These are phyloP conservation scores for Viridothelium virens DNA, from an alignment of 495 filamentous ascomycete species.

Conservation along the genomic window DNA sequence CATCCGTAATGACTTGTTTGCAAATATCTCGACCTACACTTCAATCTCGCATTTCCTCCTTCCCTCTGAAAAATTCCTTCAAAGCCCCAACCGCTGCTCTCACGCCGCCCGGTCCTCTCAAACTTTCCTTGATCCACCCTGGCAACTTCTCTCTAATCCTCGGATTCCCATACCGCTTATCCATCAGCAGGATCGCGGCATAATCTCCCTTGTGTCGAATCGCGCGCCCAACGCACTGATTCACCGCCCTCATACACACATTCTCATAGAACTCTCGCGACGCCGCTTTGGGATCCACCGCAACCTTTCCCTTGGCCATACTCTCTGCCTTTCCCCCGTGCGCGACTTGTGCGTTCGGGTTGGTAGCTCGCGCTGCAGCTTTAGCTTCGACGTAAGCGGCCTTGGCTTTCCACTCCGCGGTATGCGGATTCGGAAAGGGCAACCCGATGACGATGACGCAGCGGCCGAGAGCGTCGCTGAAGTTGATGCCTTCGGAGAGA, in stretches of 20 bases:
- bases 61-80: constrained; percentile 22
- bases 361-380: constrained; percentile 33
- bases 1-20: too few species aligned
- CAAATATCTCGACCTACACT: neutral
- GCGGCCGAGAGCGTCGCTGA: constrained; percentile 82
- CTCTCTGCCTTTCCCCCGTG: constrained; percentile 24
- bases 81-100: constrained; percentile 39
- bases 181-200: constrained; percentile 79
- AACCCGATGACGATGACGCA: constrained; percentile 84
- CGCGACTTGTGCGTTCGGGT: neutral
- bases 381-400: constrained; percentile 76
- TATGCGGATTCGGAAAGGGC: constrained; percentile 86
- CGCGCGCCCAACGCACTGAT: constrained; percentile 89
- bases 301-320: constrained; percentile 43
- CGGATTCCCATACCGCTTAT: constrained; percentile 61
- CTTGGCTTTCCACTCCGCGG: constrained; percentile 86
- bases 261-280: constrained; percentile 87
- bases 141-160: constrained; percentile 74
- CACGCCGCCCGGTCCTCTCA: constrained; percentile 35
- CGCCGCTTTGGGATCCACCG: constrained; percentile 39
- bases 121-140: constrained; percentile 69
- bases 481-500: constrained; percentile 96
- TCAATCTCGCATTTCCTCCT: neutral
- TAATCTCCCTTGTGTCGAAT: constrained; percentile 85
- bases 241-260: constrained; percentile 91